Conservation (phyloP, 2,329 filamentous ascomycete species). For the Colletotrichum aenigma region DNA sequence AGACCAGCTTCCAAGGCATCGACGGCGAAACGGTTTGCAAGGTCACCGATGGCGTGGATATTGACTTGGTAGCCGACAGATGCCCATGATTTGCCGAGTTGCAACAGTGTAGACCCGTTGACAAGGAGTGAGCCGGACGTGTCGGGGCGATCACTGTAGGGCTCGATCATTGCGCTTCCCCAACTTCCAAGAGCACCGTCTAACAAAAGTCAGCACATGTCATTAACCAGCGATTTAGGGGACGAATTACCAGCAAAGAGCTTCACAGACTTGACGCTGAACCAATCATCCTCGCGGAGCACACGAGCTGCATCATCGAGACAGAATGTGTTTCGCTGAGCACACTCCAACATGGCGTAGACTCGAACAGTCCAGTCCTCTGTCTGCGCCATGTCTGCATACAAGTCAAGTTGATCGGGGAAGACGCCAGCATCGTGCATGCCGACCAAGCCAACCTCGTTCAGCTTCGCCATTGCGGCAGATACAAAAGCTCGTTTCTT, state of each 20-base stretch:
- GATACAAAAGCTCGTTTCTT: slow-evolving; percentile 59
- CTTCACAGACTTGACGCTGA: slow-evolving; percentile 69
- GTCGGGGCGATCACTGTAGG: slow-evolving; percentile 67
- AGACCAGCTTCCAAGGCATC: slow-evolving; percentile 66
- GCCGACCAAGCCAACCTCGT: slow-evolving; percentile 69
- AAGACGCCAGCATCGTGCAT: slow-evolving; percentile 71
- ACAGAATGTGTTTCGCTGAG: slow-evolving; percentile 68
- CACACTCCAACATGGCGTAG: slow-evolving; percentile 72
- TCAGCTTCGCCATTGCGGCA: slow-evolving; percentile 66
- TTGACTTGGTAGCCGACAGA: slow-evolving; percentile 69
- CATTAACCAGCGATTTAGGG: not conserved
- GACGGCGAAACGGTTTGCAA: slow-evolving; percentile 68
- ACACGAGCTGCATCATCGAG: slow-evolving; percentile 51
- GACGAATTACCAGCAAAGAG: slow-evolving; percentile 64
- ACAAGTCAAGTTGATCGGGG: slow-evolving; percentile 59
- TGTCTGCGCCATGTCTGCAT: slow-evolving; percentile 50
- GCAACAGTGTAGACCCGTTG: slow-evolving; percentile 62
- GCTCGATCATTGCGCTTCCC: slow-evolving; percentile 74
- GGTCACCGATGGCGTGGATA: slow-evolving; percentile 75
- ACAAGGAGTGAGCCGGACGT: slow-evolving; percentile 69
- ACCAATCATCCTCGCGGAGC: slow-evolving; percentile 50
- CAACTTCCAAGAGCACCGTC: slow-evolving; percentile 74
- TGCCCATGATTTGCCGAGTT: slow-evolving; percentile 63
- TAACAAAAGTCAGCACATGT: slow-evolving; percentile 29
- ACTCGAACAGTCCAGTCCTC: slow-evolving; percentile 66